These are phyloP conservation scores for Camelina hispida DNA, from an alignment of 345 rosid species.

Conservation along the genomic window DNA sequence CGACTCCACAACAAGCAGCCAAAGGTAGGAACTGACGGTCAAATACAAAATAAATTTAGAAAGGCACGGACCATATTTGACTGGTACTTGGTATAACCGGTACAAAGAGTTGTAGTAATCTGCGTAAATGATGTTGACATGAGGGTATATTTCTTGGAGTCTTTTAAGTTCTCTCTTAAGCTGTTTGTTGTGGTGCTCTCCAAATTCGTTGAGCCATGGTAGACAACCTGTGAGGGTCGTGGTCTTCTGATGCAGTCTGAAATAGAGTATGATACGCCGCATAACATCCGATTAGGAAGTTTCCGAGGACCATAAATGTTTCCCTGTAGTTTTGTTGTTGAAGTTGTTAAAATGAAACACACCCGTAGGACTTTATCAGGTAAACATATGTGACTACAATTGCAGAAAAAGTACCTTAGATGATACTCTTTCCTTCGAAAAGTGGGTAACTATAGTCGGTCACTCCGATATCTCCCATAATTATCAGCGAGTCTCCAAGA, in stretches of 20 bases:
- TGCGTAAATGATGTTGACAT: slow-evolving; percentile 42
- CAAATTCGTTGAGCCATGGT: slow-evolving; percentile 49
- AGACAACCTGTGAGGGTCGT: slow-evolving; percentile 56
- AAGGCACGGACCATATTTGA: slow-evolving; percentile 45
- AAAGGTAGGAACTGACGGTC: slow-evolving; percentile 20
- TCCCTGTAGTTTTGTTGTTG: slow-evolving; percentile 40
- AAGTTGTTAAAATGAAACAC: neutral
- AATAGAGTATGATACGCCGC: slow-evolving; percentile 43
- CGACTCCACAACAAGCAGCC: slow-evolving; percentile 54
- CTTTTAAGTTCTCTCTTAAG: slow-evolving; percentile 41
- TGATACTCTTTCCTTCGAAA: slow-evolving; percentile 26
- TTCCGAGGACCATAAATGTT: slow-evolving; percentile 52
- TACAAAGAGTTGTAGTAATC: slow-evolving; percentile 48
- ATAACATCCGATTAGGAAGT: slow-evolving; percentile 49
- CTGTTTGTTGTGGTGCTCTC: slow-evolving; percentile 44
- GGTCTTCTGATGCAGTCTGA: slow-evolving; percentile 25
- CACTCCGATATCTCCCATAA: slow-evolving; percentile 65
- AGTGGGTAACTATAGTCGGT: slow-evolving; percentile 51
- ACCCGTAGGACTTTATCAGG: neutral
- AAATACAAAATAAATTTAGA: neutral
- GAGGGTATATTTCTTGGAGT: slow-evolving; percentile 40
- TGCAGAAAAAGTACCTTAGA: slow-evolving; percentile 42
- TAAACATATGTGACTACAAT: slow-evolving; percentile 43
- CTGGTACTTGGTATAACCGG: slow-evolving; percentile 40
- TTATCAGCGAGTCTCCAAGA: slow-evolving; percentile 48